Evolutionary conservation across 179 eudicot genomes (phyloP).

Genomic region (Beta macrorhiza): DNA sequence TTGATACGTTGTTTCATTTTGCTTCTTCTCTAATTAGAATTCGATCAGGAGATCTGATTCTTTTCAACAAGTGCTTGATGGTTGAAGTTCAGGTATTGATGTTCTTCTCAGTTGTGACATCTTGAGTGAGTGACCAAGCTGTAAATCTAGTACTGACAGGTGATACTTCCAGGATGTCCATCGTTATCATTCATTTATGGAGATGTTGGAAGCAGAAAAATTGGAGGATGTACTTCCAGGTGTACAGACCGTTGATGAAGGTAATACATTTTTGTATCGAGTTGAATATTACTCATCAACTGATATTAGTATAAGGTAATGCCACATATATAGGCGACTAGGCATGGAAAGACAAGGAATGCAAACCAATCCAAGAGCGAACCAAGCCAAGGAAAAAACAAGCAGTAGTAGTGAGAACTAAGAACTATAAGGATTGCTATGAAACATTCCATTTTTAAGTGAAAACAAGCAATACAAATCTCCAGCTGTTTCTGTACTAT

Average conservation of each 20-base stretch:
- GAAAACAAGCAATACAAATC: neutral
- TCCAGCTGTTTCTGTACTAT: neutral
- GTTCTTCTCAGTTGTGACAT: neutral
- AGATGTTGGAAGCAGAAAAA: conserved; percentile 76
- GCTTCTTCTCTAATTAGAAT: conserved; percentile 41
- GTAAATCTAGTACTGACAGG: conserved; percentile 8
- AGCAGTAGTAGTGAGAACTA: no score
- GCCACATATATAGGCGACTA: neutral
- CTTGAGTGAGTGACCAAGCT: neutral
- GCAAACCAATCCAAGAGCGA: no score
- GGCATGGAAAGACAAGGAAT: neutral
- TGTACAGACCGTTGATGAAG: conserved; percentile 62
- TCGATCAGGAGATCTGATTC: conserved; percentile 53
- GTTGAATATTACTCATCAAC: neutral
- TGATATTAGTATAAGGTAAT: neutral
- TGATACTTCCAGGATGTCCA: conserved; percentile 52
- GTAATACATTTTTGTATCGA: conserved; percentile 32
- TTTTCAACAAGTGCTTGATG: conserved; percentile 76
- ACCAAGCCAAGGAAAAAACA: no score
- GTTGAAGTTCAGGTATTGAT: conserved; percentile 69
- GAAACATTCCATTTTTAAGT: neutral
- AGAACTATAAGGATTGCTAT: neutral
- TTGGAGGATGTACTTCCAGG: conserved; percentile 77
- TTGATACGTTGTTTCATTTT: neutral
- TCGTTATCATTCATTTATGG: conserved; percentile 60